Conservation (phyloP, 176 grass and related monocot genomes). For the Zea luxurians region DNA sequence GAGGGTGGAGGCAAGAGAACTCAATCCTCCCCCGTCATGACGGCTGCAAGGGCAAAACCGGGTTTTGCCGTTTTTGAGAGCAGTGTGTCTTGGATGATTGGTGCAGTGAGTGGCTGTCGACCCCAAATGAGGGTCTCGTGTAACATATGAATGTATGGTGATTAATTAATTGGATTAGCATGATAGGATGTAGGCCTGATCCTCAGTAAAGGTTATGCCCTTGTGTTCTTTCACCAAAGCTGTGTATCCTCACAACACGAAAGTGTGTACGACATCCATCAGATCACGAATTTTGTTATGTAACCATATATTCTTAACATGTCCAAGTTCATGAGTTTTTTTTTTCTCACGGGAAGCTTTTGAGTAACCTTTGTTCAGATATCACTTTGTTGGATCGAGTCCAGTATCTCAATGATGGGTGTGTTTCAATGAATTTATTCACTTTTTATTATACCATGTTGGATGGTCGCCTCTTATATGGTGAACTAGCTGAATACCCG, state of each 20-base stretch:
- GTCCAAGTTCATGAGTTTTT: background rate
- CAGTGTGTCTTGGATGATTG: background rate
- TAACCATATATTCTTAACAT: constrained; percentile 10
- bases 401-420: background rate
- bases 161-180: constrained; percentile 57
- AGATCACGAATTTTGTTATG: constrained; percentile 35
- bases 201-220: background rate
- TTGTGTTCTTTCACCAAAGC: constrained; percentile 42
- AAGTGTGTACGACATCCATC: background rate
- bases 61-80: constrained; percentile 31
- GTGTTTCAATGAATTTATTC: background rate
- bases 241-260: constrained; percentile 3
- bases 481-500: background rate
- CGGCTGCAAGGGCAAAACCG: constrained; percentile 26
- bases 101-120: constrained; percentile 1
- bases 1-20: constrained; percentile 31
- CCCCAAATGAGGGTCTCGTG: constrained; percentile 48
- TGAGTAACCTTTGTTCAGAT: background rate
- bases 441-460: background rate
- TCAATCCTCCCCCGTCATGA: constrained; percentile 21
- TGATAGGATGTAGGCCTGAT: constrained; percentile 48
- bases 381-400: background rate
- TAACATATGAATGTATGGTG: constrained; percentile 51
- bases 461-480: background rate
- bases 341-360: background rate